Conservation (phyloP, 306 rosid species). For the Quercus gilva region DNA sequence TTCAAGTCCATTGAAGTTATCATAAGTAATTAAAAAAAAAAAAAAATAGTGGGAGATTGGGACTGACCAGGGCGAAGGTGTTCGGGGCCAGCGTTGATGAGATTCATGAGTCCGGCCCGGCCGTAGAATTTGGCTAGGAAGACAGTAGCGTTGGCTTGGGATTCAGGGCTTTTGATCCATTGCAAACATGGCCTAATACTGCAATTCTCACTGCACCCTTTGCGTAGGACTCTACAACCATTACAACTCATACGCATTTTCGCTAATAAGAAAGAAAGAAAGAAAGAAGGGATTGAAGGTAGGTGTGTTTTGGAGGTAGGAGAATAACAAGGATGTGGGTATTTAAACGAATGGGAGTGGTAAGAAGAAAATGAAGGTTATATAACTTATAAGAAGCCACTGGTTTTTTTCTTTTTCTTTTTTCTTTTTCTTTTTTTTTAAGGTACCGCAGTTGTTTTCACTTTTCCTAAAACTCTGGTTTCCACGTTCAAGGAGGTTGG, state of each 20-base stretch:
- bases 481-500: constrained; percentile 50
- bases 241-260: constrained; percentile 99
- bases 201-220: constrained; percentile 91
- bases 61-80: constrained; percentile 86
- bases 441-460: constrained; percentile 50
- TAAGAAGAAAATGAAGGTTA: not conserved
- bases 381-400: constrained; percentile 39
- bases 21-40: not conserved
- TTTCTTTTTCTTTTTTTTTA: not conserved
- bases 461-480: constrained; percentile 42
- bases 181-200: constrained; percentile 89
- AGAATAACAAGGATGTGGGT: constrained; percentile 6
- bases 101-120: constrained; percentile 97
- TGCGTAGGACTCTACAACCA: constrained; percentile 85
- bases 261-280: not conserved
- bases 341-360: constrained; percentile 16
- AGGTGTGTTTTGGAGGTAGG: not conserved
- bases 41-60: not conserved
- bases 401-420: constrained; percentile 30
- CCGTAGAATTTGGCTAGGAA: constrained; percentile 95
- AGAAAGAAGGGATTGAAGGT: not conserved
- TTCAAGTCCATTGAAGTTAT: not conserved
- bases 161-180: constrained; percentile 92
- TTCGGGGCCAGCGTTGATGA: constrained; percentile 91
- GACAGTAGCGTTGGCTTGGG: constrained; percentile 94